Evolutionary conservation across 495 filamentous ascomycete genomes (phyloP), one percentile per base, ranked within the genome.

Genomic region (Penicillium herquei): DNA sequence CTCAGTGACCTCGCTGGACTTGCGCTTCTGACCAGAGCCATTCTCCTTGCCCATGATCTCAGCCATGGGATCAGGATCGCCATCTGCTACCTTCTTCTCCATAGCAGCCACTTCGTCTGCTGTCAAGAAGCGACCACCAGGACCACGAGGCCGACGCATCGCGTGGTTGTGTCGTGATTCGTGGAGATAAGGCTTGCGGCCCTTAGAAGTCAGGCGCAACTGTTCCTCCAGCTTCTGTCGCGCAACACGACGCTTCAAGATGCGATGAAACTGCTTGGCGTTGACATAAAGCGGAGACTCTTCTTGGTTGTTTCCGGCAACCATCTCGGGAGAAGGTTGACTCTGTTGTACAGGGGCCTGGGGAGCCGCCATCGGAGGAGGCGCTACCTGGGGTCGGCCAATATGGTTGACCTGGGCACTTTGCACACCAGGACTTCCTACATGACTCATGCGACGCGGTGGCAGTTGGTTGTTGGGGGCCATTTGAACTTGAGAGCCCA

Each of bases 151-250:
- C 59, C 94, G 81, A 37, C 95, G 84, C 94, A 99, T 99, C 8
- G 94, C 94, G 70, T 99, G 94, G 63, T 99, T 99, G 67, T 99
- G 94, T 61, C 94, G 81, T n/a, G 94, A 98, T 67, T 99, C 94
- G 74, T 99, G 94, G 35, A 99, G 80, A 61, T 99, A 99, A 7
- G 94, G 94, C 70, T 97, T 98, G 33, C 94, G 85, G 18, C 93
- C 92, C 72, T 98, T 99, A 39, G 87, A 94, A 6, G 94, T 96
- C 39, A 98, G 76, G 31, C 94, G 85, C 42, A 99, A 70, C 39
- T 89, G 84, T 66, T 98, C 94, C 68, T 98, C 94, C 43, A 98
- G 72, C 70, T 89, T 90, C 69, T 98, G 94, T 37, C 94, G 84
- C 3, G 94, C 94, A 57, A 98, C 90, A 34, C 94, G 81, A 40